Evolutionary conservation across 2,329 filamentous ascomycete species (phyloP).

Genomic region (Coniochaeta sp.): DNA sequence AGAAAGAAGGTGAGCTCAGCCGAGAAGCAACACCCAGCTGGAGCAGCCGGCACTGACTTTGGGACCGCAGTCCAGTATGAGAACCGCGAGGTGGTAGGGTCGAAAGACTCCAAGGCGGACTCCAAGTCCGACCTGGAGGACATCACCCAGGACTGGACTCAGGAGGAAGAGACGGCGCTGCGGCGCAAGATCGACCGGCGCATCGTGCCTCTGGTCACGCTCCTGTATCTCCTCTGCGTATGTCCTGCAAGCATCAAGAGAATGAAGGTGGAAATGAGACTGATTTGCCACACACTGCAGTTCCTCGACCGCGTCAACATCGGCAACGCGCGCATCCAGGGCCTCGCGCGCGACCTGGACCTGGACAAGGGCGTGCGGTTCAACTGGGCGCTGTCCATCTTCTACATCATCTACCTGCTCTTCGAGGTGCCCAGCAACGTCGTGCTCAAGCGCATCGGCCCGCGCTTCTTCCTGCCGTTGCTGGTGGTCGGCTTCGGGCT

Average conservation of each 20-base stretch:
- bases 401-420: slow-evolving; percentile 50
- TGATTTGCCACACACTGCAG: slow-evolving; percentile 9
- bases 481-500: slow-evolving; percentile 49
- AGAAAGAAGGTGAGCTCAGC: background rate
- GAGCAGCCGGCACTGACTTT: background rate
- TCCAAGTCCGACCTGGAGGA: slow-evolving; percentile 8
- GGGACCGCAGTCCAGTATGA: background rate
- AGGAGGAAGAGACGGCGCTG: slow-evolving; percentile 39
- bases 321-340: slow-evolving; percentile 49
- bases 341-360: slow-evolving; percentile 39
- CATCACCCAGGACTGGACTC: slow-evolving; percentile 34
- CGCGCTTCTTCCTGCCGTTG: slow-evolving; percentile 44
- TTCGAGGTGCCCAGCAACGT: slow-evolving; percentile 51
- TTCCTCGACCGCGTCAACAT: slow-evolving; percentile 31
- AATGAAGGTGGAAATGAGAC: too few relatives aligned
- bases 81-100: background rate
- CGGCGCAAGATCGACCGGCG: slow-evolving; percentile 45
- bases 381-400: slow-evolving; percentile 51
- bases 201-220: slow-evolving; percentile 42
- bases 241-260: too few relatives aligned
- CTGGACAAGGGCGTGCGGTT: slow-evolving; percentile 39
- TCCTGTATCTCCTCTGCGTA: slow-evolving; percentile 47
- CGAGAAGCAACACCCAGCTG: background rate
- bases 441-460: slow-evolving; percentile 44
- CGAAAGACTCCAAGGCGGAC: background rate